These are phyloP conservation scores for Rhizopus arrhizus DNA, from an alignment of 371 early-diverging fungal species.

Conservation along the genomic window DNA sequence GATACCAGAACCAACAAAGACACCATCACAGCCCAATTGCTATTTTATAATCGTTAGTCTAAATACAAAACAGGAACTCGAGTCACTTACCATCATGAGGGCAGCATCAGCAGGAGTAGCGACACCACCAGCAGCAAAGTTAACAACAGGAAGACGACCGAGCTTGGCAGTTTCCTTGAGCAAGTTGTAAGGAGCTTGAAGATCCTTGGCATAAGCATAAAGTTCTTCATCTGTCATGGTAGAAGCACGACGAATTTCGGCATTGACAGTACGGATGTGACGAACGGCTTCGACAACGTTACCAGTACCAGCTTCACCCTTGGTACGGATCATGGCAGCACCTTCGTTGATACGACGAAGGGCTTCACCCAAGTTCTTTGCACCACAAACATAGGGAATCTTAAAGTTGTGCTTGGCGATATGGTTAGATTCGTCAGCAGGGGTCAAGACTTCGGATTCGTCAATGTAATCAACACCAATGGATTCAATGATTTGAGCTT, in stretches of 20 bases:
- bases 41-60: conserved; percentile 15
- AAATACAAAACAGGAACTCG: background rate
- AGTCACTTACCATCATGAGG: conserved; percentile 77
- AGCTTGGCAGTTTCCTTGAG: conserved; percentile 86
- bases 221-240: conserved; percentile 73
- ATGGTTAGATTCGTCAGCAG: conserved; percentile 92
- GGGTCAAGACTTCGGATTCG: conserved; percentile 95
- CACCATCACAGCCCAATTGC: conserved; percentile 97
- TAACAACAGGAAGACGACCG: conserved; percentile 95
- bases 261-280: conserved; percentile 85
- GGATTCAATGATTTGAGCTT: conserved; percentile 92
- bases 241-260: conserved; percentile 81
- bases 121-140: conserved; percentile 97
- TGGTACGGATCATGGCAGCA: conserved; percentile 97
- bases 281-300: conserved; percentile 96
- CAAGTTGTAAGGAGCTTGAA: conserved; percentile 88
- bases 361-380: conserved; percentile 96
- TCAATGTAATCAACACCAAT: conserved; percentile 96
- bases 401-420: conserved; percentile 91
- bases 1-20: conserved; percentile 88
- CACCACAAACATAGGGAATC: conserved; percentile 95
- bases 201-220: conserved; percentile 90
- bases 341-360: conserved; percentile 95
- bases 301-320: conserved; percentile 98
- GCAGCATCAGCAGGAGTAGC: conserved; percentile 98